Conservation (phyloP, 768 basidiomycete species). For the Phylloporus sp. region DNA sequence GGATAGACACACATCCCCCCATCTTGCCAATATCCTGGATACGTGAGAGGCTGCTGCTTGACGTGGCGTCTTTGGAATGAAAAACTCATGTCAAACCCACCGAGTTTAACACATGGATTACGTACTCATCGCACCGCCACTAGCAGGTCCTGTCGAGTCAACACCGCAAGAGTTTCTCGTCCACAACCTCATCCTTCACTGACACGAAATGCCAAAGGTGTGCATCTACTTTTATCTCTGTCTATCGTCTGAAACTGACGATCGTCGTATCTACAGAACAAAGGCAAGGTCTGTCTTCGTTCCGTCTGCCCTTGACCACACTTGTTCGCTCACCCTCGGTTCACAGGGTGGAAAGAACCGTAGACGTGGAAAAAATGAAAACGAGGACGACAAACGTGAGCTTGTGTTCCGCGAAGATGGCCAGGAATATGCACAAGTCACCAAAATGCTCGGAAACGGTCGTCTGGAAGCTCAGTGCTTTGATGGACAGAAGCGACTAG, state of each 20-base stretch:
- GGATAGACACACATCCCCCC: not conserved
- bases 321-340: not conserved
- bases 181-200: slow-evolving; percentile 1
- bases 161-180: not conserved
- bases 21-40: not conserved
- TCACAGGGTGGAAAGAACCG: slow-evolving; percentile 96
- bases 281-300: slow-evolving; percentile 23
- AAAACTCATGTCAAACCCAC: not conserved
- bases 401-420: slow-evolving; percentile 98
- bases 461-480: slow-evolving; percentile 95
- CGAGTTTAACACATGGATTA: not conserved
- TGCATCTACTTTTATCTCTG: not conserved
- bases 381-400: slow-evolving; percentile 98
- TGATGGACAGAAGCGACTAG: slow-evolving; percentile 96
- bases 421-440: slow-evolving; percentile 98
- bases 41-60: not conserved
- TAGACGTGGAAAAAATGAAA: slow-evolving; percentile 99
- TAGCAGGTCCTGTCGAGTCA: not conserved
- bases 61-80: not conserved
- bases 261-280: slow-evolving; percentile 17
- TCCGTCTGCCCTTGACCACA: not conserved
- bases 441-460: slow-evolving; percentile 98
- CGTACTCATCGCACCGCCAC: slow-evolving; percentile 13
- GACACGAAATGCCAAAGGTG: slow-evolving; percentile 24
- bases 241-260: not conserved